Base-by-base conservation (phyloP, 208 protist species). In the Naegleria gruberi region DNA sequence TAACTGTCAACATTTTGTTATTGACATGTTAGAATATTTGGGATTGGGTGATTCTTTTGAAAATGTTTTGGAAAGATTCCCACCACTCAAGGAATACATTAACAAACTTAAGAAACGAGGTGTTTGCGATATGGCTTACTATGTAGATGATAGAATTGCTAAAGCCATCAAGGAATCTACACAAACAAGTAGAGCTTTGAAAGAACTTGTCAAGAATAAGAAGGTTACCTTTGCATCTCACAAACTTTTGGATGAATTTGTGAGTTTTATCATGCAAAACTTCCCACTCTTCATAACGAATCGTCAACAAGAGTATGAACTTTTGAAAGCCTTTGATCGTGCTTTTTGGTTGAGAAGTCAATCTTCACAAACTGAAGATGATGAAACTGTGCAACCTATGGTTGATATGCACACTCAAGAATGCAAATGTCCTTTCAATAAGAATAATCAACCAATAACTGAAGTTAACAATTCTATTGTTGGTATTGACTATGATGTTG, bases 311-410 rank as follows among this genome's bases (percentile, higher is more conserved):
- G 84, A 88, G 8, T 88, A 65, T 51, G 19, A 40, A 88, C 30
- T 88, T 26, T 43, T 88, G 4, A 88, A 88, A 41, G 15, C 34
- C 3, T 88, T 88, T 41, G 84, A 88, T 65, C 19, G 84, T 23
- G 84, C 45, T 26, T 88, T 88, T 88, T 88, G 84, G 84, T 88
- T 88, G 45, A 46, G 83, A 55, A 30, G 30, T 37, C 65, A 77
- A 77, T 77, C 65, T 7, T 77, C 65, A 1, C 65, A 77, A n/a
- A 77, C 65, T 37, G 65, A 77, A 8, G 30, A 77, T n/a, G 30
- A 30, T 77, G 65, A 77, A 8, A 7, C 65, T 37, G 65, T 77
- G 1, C 30, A 77, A 77, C 65, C 65, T 37, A 6, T 77, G 8
- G n/a, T 77, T 77, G 65, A 77, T 8, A 37, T 77, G 26, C 30